phyloP scores from a whole-genome alignment of 257 asterid species.

The Eucommia ulmoides region DNA sequence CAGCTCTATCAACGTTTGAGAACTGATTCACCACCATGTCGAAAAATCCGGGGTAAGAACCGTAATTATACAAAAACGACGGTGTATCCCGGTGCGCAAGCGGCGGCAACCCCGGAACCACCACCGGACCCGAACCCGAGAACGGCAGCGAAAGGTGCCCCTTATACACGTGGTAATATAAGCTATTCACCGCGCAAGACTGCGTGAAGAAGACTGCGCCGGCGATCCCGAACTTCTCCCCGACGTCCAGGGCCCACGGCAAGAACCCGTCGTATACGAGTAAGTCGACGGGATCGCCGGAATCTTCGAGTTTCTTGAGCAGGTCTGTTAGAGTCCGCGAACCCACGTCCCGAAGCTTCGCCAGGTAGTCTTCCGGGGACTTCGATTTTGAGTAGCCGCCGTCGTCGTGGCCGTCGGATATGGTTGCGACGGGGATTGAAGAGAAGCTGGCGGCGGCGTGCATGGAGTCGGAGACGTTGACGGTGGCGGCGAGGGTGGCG shows the following conservation, averaged over 20 bases:
- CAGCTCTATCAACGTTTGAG: neutral
- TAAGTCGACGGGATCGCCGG: neutral
- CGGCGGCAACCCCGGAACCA: neutral
- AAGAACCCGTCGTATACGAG: neutral
- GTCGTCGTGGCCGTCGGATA: neutral
- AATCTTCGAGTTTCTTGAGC: neutral
- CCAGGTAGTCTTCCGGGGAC: neutral
- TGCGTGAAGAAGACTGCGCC: neutral
- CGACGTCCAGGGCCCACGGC: neutral
- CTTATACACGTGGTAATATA: neutral
- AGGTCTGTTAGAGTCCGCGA: neutral
- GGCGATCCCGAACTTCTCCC: neutral
- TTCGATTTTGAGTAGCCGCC: neutral
- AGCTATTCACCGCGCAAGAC: neutral
- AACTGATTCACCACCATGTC: neutral
- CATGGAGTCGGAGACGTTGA: neutral
- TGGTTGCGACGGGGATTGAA: neutral
- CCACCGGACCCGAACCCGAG: neutral
- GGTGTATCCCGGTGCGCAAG: neutral
- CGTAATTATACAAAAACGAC: too few species aligned
- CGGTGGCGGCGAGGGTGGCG: neutral
- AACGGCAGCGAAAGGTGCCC: neutral
- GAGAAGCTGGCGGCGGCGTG: neutral
- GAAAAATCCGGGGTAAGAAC: neutral
- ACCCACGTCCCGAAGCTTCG: neutral